phyloP scores from a whole-genome alignment of 805 yeast genomes.

The Ogataea paraovalis region DNA sequence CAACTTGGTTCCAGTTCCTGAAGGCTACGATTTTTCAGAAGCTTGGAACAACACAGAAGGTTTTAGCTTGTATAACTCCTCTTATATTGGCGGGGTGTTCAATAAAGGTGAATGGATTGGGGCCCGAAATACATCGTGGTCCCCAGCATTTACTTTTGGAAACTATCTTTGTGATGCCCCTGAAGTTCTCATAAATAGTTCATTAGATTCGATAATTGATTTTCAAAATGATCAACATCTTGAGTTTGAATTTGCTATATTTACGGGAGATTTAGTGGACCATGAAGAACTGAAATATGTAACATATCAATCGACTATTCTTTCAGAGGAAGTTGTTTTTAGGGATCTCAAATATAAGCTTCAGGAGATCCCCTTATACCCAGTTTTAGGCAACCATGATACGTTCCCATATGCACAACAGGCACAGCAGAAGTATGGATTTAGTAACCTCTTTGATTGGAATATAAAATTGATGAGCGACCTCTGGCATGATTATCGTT shows the following conservation, averaged over 20 bases:
- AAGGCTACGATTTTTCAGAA: slow-evolving; percentile 38
- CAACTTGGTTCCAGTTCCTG: slow-evolving; percentile 36
- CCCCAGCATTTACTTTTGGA: slow-evolving; percentile 62
- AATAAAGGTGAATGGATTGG: slow-evolving; percentile 23
- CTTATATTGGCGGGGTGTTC: slow-evolving; percentile 29
- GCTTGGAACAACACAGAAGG: slow-evolving; percentile 9
- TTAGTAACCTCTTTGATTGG: slow-evolving; percentile 38
- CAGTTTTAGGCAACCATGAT: slow-evolving; percentile 70
- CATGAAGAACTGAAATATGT: slow-evolving; percentile 53
- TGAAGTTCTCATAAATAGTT: slow-evolving; percentile 53
- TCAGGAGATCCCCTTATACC: slow-evolving; percentile 51
- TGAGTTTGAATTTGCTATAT: slow-evolving; percentile 55
- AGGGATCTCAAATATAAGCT: slow-evolving; percentile 48
- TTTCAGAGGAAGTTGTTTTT: slow-evolving; percentile 50
- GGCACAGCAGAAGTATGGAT: slow-evolving; percentile 50
- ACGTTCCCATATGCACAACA: slow-evolving; percentile 69
- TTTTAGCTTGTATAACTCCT: slow-evolving; percentile 24
- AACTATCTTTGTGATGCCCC: slow-evolving; percentile 66
- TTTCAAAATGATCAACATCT: slow-evolving; percentile 29
- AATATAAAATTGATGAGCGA: slow-evolving; percentile 46
- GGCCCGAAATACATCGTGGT: slow-evolving; percentile 30
- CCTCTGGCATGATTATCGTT: slow-evolving; percentile 43
- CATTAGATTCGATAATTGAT: slow-evolving; percentile 42
- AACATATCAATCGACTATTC: slow-evolving; percentile 43
- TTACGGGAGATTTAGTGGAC: slow-evolving; percentile 74